Base-by-base conservation (phyloP, 148 eudicot species). In the Vaccinium myrtillus region DNA sequence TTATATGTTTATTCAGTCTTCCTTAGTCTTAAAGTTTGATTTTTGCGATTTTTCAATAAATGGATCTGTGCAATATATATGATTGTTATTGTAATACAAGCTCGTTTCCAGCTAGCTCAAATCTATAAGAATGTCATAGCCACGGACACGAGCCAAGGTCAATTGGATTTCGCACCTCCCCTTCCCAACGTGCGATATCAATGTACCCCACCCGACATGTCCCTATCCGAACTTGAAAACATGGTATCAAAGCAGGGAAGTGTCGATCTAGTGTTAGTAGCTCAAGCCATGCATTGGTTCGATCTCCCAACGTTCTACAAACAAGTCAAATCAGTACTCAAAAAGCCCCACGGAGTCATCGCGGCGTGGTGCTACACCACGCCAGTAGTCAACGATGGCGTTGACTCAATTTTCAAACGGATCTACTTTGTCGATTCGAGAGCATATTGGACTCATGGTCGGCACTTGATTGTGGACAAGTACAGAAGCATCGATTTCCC, bases 201-300 rank as follows among this genome's bases (percentile, higher is more conserved):
- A n/a, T 85, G 86, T 3, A 92, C 97, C 5, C 84, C 91, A 3
- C 89, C 94, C 0, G 81, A 25, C 36, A 90, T 91, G 86, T 83
- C 98, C 71, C 27, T 55, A 3, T 32, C 82, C 0, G 87, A 93
- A 48, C 81, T 92, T 25, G 65, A 86, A 49, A 61, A 65, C 2
- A 61, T 39, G 10, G 79, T 93, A 4, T 89, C 91, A 5, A 14
- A 84, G 0, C 81, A 87, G 46, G 88, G 94, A 27, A 88, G 87
- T 39, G 83, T 92, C 0, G 96, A 94, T 84, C 83, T 94, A 5
- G 91, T 95, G 9, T 91, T 94, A 30, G 59, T 95, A 15, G 97
- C 93, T 43, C 97, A 94, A 90, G 95, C 98, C 55, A 30, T 95
- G 75, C 98, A 95, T 75, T 95, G 98, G 98, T 93, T 95, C 32